Evolutionary conservation across 495 filamentous ascomycete genomes (phyloP).

Genomic region (Geoglossum glabrum): DNA sequence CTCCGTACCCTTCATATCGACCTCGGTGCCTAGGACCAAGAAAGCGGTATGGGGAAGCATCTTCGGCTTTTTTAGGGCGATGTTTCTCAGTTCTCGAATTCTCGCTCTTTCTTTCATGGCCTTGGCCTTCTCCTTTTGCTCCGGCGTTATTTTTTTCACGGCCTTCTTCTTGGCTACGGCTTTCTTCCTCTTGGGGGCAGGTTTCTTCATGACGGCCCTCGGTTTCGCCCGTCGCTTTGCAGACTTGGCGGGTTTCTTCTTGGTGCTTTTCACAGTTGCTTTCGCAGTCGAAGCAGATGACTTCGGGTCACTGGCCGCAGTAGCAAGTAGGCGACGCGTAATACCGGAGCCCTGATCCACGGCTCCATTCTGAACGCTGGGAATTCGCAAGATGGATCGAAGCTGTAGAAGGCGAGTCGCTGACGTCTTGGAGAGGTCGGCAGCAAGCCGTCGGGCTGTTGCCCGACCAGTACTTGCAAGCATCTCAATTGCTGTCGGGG

Average conservation of each 20-base stretch:
- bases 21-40: not conserved
- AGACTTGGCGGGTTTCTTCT: slow-evolving; percentile 6
- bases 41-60: not conserved
- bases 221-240: slow-evolving; percentile 11
- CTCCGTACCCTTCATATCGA: not conserved
- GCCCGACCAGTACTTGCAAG: not conserved
- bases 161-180: slow-evolving; percentile 9
- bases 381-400: not conserved
- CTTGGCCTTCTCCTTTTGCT: slow-evolving; percentile 7
- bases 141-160: slow-evolving; percentile 2
- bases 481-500: not conserved
- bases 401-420: not conserved
- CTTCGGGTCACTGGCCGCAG: not conserved
- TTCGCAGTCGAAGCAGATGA: not conserved
- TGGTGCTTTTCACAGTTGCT: slow-evolving; percentile 7
- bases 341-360: not conserved
- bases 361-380: not conserved
- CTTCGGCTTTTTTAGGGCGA: slow-evolving; percentile 2
- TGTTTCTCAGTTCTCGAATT: slow-evolving; percentile 3
- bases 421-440: not conserved
- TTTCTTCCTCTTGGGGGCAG: slow-evolving; percentile 9
- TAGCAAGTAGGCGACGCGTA: not conserved
- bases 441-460: not conserved
- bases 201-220: slow-evolving; percentile 9
- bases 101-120: slow-evolving; percentile 2